These are phyloP conservation scores for Pelargonium citronellum DNA, from an alignment of 441 rosid genomes.

Conservation along the genomic window DNA sequence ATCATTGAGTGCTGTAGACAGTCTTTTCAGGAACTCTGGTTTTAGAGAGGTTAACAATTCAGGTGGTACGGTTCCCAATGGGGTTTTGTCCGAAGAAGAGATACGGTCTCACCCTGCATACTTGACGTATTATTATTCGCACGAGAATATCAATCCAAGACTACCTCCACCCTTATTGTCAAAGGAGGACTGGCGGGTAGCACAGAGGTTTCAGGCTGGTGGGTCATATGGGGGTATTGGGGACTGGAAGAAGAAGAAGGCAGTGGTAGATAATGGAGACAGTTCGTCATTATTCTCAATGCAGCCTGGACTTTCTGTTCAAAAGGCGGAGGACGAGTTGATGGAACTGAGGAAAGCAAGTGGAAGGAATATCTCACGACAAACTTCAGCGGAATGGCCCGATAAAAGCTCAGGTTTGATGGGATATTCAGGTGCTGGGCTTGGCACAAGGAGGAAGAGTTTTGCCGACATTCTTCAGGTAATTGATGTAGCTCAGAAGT, in stretches of 20 bases:
- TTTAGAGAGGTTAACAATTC: conserved; percentile 30
- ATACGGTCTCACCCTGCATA: conserved; percentile 75
- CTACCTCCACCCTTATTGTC: conserved; percentile 78
- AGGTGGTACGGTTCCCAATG: conserved; percentile 24
- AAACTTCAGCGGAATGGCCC: conserved; percentile 42
- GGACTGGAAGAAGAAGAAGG: conserved; percentile 50
- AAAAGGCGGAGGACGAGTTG: conserved; percentile 61
- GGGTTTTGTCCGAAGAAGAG: conserved; percentile 63
- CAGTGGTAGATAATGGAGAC: conserved; percentile 28
- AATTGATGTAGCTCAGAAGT: conserved; percentile 15
- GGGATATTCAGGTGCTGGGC: conserved; percentile 41
- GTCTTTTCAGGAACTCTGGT: conserved; percentile 49
- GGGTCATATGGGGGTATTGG: conserved; percentile 46
- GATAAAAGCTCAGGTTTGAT: conserved; percentile 37
- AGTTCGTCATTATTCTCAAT: conserved; percentile 61
- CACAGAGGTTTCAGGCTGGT: conserved; percentile 71
- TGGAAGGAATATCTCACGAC: conserved; percentile 34
- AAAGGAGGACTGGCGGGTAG: conserved; percentile 82
- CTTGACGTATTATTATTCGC: conserved; percentile 69
- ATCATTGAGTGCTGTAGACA: conserved; percentile 62
- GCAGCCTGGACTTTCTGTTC: conserved; percentile 59
- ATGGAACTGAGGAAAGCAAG: conserved; percentile 55
- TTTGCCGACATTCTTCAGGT: conserved; percentile 97
- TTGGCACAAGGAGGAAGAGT: conserved; percentile 86
- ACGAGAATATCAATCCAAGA: conserved; percentile 73